Base-by-base conservation (phyloP, 2,329 filamentous ascomycete genomes). In the Westerdykella ornata region DNA sequence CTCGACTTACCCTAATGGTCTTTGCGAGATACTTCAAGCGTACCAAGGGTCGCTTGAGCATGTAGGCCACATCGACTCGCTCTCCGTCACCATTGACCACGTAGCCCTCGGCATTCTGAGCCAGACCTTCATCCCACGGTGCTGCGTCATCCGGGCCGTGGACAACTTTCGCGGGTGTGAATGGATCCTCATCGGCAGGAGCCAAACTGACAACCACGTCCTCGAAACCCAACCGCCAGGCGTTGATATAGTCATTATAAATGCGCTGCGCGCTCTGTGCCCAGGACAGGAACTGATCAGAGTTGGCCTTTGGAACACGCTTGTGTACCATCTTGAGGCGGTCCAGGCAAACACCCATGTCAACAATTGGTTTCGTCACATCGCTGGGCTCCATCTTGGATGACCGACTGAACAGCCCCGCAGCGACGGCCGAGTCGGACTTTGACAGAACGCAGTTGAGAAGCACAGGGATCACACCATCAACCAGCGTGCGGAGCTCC, bases 131-230 rank as follows among this genome's bases (percentile, higher is more conserved):
- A 42, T 79, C 75, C 58, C 73, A 73, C 4, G 70, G 68, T 11
- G 73, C 69, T 26, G 70, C 65, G 44, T 68, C 66, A 2, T 59
- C 62, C 71, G 82, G 39, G 70, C 57, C 60, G 14, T 59, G 53
- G 13, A 66, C 53, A 5, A 62, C 44, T 41, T 57, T 66, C 11
- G 60, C 58, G 8, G 57, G 59, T 33, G 73, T 47, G 77, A 79
- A 68, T 77, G 61, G 54, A 30, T 80, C 73, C 36, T 83, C 79
- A 26, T 82, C 79, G 4, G 80, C 78, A 6, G 88, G 85, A 1
- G 88, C 88, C 26, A 97, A 78, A 60, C 95, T 97, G 54, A 98
- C 87, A 37, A 97, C 81, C 15, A 98, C 80, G 60, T 94, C 89
- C 57, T 95, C 85, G 65, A 97, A 98, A 1, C 92, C 92, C 36